Percentiles rank a stretch among this genome's conserved stretches.
These are phyloP conservation scores for Colletotrichum siamense DNA, from an alignment of 2,329 filamentous ascomycete species.

Conservation along the genomic window DNA sequence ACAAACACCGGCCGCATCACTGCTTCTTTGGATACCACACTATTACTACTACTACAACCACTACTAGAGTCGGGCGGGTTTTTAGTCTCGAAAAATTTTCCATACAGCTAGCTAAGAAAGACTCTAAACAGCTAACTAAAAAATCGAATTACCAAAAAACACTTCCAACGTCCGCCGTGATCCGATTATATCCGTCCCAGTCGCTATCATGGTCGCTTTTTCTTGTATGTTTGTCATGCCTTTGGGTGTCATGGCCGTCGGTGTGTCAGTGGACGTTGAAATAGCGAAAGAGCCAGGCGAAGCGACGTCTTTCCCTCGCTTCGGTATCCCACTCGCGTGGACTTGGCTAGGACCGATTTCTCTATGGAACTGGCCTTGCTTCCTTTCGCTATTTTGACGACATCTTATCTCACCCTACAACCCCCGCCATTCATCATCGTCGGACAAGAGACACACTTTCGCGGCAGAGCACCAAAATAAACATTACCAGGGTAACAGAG, in stretches of 20 bases:
- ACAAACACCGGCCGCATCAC: constrained; percentile 3
- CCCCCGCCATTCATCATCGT: background rate
- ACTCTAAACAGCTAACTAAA: background rate
- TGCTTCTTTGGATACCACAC: constrained; percentile 2
- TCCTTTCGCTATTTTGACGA: background rate
- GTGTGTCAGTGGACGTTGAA: background rate
- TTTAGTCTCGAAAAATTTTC: background rate
- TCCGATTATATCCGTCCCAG: background rate
- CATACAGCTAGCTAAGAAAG: background rate
- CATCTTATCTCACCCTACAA: background rate
- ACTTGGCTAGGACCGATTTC: background rate
- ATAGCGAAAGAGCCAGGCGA: background rate
- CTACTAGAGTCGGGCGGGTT: background rate
- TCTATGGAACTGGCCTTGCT: background rate
- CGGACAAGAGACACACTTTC: too few relatives aligned
- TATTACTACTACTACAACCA: background rate
- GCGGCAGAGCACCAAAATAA: background rate
- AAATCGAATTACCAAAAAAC: background rate
- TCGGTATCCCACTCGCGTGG: background rate
- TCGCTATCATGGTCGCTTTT: background rate
- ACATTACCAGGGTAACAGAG: background rate
- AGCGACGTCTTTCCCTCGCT: background rate
- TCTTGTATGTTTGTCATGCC: background rate
- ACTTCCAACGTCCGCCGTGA: background rate
- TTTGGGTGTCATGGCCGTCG: too few relatives aligned